phyloP scores from a whole-genome alignment of 2,329 filamentous ascomycete species.

The Elsinoe batatas region DNA sequence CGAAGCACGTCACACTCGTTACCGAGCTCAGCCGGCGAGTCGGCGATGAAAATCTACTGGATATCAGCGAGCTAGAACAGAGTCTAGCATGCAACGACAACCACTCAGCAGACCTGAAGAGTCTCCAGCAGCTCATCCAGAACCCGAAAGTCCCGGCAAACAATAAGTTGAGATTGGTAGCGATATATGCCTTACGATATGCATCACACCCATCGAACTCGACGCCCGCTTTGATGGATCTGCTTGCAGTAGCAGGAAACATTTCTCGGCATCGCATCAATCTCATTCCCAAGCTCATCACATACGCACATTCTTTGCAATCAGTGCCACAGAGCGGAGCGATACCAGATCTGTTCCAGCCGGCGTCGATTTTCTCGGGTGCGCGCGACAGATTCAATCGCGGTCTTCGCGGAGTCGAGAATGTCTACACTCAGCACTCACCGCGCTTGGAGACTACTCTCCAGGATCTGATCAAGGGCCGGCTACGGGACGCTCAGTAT shows the following conservation, averaged over 20 bases:
- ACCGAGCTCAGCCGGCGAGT: constrained; percentile 86
- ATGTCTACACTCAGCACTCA: constrained; percentile 96
- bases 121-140: constrained; percentile 76
- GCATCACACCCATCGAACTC: constrained; percentile 77
- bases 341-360: constrained; percentile 86
- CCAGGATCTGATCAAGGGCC: constrained; percentile 87
- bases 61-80: constrained; percentile 94
- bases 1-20: constrained; percentile 94
- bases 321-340: constrained; percentile 54
- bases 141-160: constrained; percentile 65
- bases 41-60: constrained; percentile 74
- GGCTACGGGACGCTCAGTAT: constrained; percentile 75
- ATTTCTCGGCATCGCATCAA: constrained; percentile 66
- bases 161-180: constrained; percentile 81
- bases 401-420: constrained; percentile 92
- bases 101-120: constrained; percentile 84
- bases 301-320: constrained; percentile 80
- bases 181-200: constrained; percentile 91
- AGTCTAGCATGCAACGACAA: constrained; percentile 96
- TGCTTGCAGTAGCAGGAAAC: constrained; percentile 74
- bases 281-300: constrained; percentile 69
- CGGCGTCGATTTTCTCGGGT: constrained; percentile 79
- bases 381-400: constrained; percentile 75
- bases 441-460: constrained; percentile 77
- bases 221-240: constrained; percentile 73